phyloP scores from a whole-genome alignment of 2,329 filamentous ascomycete species.

The Fusarium annulatum region DNA sequence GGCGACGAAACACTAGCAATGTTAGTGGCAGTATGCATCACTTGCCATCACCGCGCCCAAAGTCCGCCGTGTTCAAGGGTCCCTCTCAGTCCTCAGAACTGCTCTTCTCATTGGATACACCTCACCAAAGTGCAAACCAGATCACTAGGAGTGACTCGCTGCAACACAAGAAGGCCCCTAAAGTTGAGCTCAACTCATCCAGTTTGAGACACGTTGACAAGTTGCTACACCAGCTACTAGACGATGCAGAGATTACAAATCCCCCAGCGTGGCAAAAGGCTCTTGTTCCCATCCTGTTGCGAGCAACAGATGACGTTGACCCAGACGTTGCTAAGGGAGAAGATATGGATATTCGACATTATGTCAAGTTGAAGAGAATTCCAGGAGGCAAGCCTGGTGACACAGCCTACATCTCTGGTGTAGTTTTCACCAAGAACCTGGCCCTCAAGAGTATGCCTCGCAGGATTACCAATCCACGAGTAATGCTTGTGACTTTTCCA shows the following conservation, averaged over 20 bases:
- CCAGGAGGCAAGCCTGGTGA: constrained; percentile 90
- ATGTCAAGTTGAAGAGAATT: constrained; percentile 97
- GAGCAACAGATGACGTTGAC: constrained; percentile 93
- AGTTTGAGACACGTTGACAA: constrained; percentile 90
- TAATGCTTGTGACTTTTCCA: constrained; percentile 92
- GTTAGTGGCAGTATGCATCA: constrained; percentile 77
- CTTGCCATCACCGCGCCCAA: constrained; percentile 76
- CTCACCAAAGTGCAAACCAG: constrained; percentile 57
- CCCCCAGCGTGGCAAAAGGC: constrained; percentile 87
- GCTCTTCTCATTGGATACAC: constrained; percentile 59
- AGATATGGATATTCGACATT: constrained; percentile 96
- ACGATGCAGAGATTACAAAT: constrained; percentile 79
- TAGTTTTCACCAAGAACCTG: constrained; percentile 97
- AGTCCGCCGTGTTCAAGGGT: constrained; percentile 68
- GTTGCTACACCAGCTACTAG: constrained; percentile 83
- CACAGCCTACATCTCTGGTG: constrained; percentile 94
- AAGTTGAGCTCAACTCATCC: constrained; percentile 86
- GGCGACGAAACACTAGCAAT: constrained; percentile 85
- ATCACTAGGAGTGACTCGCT: constrained; percentile 85
- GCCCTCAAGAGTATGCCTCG: constrained; percentile 96
- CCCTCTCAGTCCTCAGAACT: constrained; percentile 64
- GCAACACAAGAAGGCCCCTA: constrained; percentile 77
- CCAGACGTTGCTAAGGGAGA: constrained; percentile 91
- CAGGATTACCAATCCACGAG: constrained; percentile 83
- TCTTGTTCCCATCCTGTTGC: constrained; percentile 87